Evolutionary conservation across 805 yeast species (phyloP).

Genomic region (Sugiyamaella floridensis): DNA sequence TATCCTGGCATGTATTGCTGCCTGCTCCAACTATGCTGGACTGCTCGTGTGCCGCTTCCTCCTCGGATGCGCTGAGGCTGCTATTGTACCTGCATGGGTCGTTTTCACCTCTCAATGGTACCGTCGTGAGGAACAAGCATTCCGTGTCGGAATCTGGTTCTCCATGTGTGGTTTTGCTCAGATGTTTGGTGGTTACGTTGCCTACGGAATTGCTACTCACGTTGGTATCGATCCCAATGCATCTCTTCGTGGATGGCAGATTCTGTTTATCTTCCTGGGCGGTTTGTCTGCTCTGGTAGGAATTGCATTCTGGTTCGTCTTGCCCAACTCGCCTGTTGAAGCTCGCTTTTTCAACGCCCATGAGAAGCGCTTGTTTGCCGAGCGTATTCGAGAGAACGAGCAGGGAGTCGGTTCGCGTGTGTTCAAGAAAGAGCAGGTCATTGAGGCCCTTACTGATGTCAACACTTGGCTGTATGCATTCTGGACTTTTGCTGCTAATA

Average conservation of each 20-base stretch:
- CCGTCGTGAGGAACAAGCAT: conserved; percentile 41
- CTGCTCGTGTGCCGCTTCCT: conserved; percentile 42
- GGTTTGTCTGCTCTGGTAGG: conserved; percentile 42
- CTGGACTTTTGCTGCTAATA: conserved; percentile 37
- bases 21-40: conserved; percentile 40
- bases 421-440: conserved; percentile 37
- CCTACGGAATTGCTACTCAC: conserved; percentile 38
- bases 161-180: conserved; percentile 38
- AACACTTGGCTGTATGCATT: conserved; percentile 29
- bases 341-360: conserved; percentile 20
- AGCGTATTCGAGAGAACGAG: conserved; percentile 28
- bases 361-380: conserved; percentile 20
- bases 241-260: conserved; percentile 41
- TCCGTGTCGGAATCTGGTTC: conserved; percentile 38
- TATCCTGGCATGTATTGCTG: conserved; percentile 15
- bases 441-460: conserved; percentile 37
- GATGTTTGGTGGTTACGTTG: conserved; percentile 40
- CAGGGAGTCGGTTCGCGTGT: conserved; percentile 39
- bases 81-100: conserved; percentile 51
- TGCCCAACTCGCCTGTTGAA: conserved; percentile 18
- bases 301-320: conserved; percentile 10
- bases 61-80: conserved; percentile 47
- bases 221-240: conserved; percentile 23
- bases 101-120: conserved; percentile 53
- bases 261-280: conserved; percentile 51